Conservation (phyloP, 2,329 filamentous ascomycete genomes). For the Colletotrichum theobromicola region DNA sequence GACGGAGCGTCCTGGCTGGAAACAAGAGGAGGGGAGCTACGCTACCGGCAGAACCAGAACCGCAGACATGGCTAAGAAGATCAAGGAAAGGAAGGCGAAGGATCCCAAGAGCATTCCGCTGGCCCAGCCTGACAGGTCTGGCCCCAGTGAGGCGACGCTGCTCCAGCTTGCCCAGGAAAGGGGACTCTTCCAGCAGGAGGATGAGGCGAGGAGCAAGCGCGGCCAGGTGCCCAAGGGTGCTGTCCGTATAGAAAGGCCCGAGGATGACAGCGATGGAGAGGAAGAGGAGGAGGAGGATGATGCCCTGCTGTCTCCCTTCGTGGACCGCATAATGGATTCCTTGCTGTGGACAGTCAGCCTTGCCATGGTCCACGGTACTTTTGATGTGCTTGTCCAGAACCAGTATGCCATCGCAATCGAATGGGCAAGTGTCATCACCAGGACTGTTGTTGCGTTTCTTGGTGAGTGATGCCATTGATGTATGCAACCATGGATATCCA, state of each 20-base stretch:
- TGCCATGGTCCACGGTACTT: constrained; percentile 72
- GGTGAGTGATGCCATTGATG: constrained; percentile 42
- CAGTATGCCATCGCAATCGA: constrained; percentile 75
- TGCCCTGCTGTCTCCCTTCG: constrained; percentile 43
- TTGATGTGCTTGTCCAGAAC: constrained; percentile 79
- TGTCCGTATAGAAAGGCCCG: constrained; percentile 8
- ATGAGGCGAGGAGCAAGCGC: constrained; percentile 40
- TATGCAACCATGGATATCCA: not conserved
- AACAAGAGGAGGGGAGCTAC: not conserved
- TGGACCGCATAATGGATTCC: constrained; percentile 60
- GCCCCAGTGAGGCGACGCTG: constrained; percentile 68
- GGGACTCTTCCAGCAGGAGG: constrained; percentile 59
- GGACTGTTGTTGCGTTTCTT: constrained; percentile 58
- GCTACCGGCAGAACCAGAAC: not conserved
- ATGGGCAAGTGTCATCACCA: constrained; percentile 59
- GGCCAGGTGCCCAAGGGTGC: constrained; percentile 17
- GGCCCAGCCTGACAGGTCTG: constrained; percentile 71
- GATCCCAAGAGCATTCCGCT: constrained; percentile 62
- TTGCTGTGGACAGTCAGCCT: constrained; percentile 66
- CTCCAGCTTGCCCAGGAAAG: constrained; percentile 73
- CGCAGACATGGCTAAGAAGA: constrained; percentile 32
- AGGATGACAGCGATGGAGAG: constrained; percentile 15
- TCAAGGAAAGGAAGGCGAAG: constrained; percentile 54
- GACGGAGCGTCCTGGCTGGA: not conserved
- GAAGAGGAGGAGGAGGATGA: constrained; percentile 36